Evolutionary conservation across 129 eudicot species (phyloP).

Genomic region (Saposhnikovia divaricata): DNA sequence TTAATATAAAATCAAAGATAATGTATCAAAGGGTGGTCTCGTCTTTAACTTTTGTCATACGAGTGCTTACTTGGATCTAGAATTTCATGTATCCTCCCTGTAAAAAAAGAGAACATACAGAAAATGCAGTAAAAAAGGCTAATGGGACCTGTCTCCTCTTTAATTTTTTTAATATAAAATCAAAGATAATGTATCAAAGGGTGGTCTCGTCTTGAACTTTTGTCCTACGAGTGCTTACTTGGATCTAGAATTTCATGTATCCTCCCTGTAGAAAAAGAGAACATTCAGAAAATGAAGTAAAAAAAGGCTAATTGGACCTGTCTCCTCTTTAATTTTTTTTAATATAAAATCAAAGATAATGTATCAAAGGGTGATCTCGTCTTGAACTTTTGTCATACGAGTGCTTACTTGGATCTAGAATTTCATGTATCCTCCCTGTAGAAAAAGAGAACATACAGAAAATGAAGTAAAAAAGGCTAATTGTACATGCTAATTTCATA

Average conservation of each 20-base stretch:
- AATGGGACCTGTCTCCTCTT: background rate
- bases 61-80: background rate
- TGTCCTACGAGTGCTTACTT: background rate
- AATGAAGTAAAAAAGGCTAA: background rate
- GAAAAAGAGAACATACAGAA: background rate
- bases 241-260: too few species aligned
- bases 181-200: background rate
- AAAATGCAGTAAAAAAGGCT: too few species aligned
- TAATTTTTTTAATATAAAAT: too few species aligned
- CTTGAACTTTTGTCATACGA: background rate
- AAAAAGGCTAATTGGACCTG: background rate
- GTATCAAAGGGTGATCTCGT: background rate
- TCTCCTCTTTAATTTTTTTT: background rate
- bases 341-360: background rate
- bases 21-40: background rate
- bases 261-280: background rate
- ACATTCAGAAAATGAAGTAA: background rate
- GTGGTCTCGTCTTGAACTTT: background rate
- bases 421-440: background rate
- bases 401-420: background rate
- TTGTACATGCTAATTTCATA: constrained; percentile 20
- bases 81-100: background rate
- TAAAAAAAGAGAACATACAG: too few species aligned
- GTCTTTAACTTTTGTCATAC: background rate
- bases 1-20: background rate